phyloP scores from a whole-genome alignment of 1,284 basidiomycete species.

The Thelephora terrestris region DNA sequence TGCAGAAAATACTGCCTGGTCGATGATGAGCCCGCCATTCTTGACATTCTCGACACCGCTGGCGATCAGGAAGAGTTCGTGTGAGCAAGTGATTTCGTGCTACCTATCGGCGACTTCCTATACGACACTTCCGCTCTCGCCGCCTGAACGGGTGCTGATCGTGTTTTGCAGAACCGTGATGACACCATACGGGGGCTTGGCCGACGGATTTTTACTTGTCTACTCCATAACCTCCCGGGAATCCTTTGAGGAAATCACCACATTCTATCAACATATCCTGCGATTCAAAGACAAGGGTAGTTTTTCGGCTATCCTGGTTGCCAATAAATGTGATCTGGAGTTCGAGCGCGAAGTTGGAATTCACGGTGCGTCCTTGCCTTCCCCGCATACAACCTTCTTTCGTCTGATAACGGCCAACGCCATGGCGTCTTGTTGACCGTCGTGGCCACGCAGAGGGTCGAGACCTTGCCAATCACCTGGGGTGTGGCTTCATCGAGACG shows the following conservation, averaged over 20 bases:
- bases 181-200: slow-evolving; percentile 95
- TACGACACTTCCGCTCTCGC: neutral
- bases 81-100: slow-evolving; percentile 36
- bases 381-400: neutral
- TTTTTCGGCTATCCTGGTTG: slow-evolving; percentile 96
- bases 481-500: slow-evolving; percentile 96
- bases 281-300: slow-evolving; percentile 96
- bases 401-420: too few species aligned
- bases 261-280: slow-evolving; percentile 96
- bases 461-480: slow-evolving; percentile 93
- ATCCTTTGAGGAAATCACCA: slow-evolving; percentile 96
- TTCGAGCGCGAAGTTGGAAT: slow-evolving; percentile 96
- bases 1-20: slow-evolving; percentile 96
- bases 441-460: slow-evolving; percentile 72
- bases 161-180: slow-evolving; percentile 72
- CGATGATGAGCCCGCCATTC: slow-evolving; percentile 93
- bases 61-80: slow-evolving; percentile 99
- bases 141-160: slow-evolving; percentile 1
- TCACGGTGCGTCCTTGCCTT: slow-evolving; percentile 56
- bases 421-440: too few species aligned
- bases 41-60: slow-evolving; percentile 97
- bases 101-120: neutral
- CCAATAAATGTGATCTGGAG: slow-evolving; percentile 98
- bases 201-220: slow-evolving; percentile 97
- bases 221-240: slow-evolving; percentile 98